phyloP scores from a whole-genome alignment of 352 stramenopile species.

The Globisporangium takayamanum region DNA sequence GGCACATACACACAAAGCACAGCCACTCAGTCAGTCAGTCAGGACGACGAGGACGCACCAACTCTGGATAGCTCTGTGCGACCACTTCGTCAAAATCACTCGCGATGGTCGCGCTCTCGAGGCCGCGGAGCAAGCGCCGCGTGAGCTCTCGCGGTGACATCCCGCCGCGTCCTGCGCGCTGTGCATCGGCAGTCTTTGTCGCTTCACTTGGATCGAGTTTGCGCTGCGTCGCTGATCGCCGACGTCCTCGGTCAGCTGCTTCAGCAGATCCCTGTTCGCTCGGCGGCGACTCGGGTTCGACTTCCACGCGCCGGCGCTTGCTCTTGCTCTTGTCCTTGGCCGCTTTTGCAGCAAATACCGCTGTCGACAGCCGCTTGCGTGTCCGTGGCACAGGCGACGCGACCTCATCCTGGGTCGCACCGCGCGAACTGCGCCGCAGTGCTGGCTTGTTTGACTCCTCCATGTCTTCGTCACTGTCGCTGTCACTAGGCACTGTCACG shows the following conservation, averaged over 20 bases:
- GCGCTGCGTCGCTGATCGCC: conserved; percentile 1
- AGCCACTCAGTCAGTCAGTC: neutral
- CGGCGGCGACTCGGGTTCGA: conserved; percentile 11
- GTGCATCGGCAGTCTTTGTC: neutral
- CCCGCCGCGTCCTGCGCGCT: conserved; percentile 1
- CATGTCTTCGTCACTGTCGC: conserved; percentile 3
- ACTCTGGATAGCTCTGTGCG: conserved; percentile 27
- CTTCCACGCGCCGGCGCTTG: conserved; percentile 17
- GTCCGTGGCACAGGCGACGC: conserved; percentile 1
- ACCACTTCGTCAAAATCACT: conserved; percentile 36
- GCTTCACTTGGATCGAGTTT: conserved; percentile 1
- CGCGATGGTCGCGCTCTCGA: conserved; percentile 9
- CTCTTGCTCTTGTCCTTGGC: neutral
- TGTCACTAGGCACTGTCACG: neutral
- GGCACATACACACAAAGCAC: neutral
- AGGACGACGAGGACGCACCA: conserved; percentile 16
- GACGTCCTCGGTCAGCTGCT: neutral
- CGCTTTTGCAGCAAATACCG: neutral
- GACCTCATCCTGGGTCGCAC: neutral
- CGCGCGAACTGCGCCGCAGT: conserved; percentile 8
- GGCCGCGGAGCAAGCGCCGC: conserved; percentile 9
- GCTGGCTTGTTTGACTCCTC: conserved; percentile 13
- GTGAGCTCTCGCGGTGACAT: conserved; percentile 7
- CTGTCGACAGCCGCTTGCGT: conserved; percentile 5
- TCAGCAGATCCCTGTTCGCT: conserved; percentile 8